A percentile compares a stretch with the other conserved stretches of the same genome.
Conservation (phyloP, 169 alveolate species). For the Blepharisma undulans region DNA sequence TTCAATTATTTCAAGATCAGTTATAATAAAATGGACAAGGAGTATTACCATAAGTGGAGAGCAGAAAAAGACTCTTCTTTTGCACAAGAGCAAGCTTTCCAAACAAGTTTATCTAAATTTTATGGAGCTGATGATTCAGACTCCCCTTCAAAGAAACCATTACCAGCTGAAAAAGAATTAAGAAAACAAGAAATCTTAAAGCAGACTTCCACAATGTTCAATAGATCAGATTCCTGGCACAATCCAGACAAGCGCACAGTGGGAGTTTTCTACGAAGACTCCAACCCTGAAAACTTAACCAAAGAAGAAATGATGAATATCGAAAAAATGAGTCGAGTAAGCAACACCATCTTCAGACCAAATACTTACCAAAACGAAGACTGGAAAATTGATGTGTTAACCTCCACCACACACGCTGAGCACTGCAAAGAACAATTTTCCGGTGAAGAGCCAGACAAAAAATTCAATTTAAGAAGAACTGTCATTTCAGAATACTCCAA, state of each 20-base stretch:
- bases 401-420: conserved; percentile 31
- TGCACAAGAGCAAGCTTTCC: background rate
- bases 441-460: conserved; percentile 12
- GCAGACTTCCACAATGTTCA: background rate
- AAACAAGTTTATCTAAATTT: background rate
- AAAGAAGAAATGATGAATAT: conserved; percentile 35
- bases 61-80: background rate
- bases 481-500: conserved; percentile 41
- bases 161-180: conserved; percentile 16
- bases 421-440: conserved; percentile 23
- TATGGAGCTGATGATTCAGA: background rate
- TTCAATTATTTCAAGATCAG: background rate
- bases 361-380: conserved; percentile 5
- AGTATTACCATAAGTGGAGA: conserved; percentile 19
- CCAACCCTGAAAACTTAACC: background rate
- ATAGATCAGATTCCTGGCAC: conserved; percentile 28
- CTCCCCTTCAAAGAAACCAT: background rate
- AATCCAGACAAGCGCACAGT: conserved; percentile 41
- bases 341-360: conserved; percentile 35
- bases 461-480: conserved; percentile 17
- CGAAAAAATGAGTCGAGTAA: conserved; percentile 1
- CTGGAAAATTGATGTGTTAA: background rate
- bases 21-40: conserved; percentile 18
- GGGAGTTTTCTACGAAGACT: conserved; percentile 32
- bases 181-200: background rate